Evolutionary conservation across 2,329 filamentous ascomycete genomes (phyloP), one percentile per base, ranked within the genome.

Genomic region (Chalaropsis thielavioides): DNA sequence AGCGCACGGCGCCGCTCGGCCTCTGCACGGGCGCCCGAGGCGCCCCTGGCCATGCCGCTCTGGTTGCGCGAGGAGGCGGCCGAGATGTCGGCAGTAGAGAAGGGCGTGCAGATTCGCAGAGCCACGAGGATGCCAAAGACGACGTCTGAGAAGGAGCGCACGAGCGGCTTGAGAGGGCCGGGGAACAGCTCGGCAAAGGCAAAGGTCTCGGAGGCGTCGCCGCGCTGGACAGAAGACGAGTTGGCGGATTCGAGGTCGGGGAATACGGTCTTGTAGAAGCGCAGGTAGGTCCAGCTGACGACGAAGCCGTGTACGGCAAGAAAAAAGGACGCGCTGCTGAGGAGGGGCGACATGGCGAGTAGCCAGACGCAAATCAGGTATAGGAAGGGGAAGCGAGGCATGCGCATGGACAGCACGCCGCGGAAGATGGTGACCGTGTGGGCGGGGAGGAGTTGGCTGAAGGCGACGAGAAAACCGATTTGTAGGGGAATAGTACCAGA

Each of bases 151-250:
- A 95, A 73, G 10, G 84, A 81, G 17, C 86, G 83, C 51, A 97
- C 81, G 15, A 89, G 78, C 0, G 90, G 88, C 73, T 96, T 92
- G 51, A 89, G 78, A 2, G 87, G 84, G 61, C 88, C 88, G 0
- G 94, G 94, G 77, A 97, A 97, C 79, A 99, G 96, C 71, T 94
- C 90, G 69, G 91, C 87, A 74, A 99, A 95, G 7, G 92, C 88
- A 73, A 99, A 99, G 0, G 92, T 96, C 75, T 99, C 94, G 74
- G 89, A 95, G 43, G 94, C 90, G 74, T 99, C 94, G 68, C 94
- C 94, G 69, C 87, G 88, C 70, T 95, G 83, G 8, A 81, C 78
- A 4, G 80, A 73, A 1, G 81, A 73, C 1, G 81, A 84, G 10
- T 81, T 80, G 19, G 58, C 64, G 13, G 81, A 77, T 70, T 87